Base-by-base conservation (phyloP, 2,329 filamentous ascomycete species). In the Fusarium sp. region DNA sequence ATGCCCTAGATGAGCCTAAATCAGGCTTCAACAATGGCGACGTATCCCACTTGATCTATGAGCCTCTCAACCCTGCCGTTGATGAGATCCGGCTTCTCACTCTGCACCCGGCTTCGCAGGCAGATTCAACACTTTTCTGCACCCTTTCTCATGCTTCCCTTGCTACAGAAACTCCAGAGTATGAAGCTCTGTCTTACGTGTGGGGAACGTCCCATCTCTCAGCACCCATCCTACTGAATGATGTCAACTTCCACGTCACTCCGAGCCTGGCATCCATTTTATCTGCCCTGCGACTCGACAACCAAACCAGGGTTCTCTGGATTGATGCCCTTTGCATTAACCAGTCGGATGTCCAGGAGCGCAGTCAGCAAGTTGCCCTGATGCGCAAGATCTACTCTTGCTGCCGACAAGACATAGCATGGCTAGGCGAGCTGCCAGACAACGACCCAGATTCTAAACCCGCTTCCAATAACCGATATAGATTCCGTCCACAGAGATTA, bases 291-390 rank as follows among this genome's bases (percentile, higher is more conserved):
- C 27, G 63, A 7, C 46, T 3, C 0, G 12, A 12, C 2, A 6
- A 9, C 0, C 2, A 33, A 0, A 4, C 0, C 12, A 55, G 71
- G 16, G 24, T 49, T 1, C 14, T 75, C 1, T 75, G 72, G 72
- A 62, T 66, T 0, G 72, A 75, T 53, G 69, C 72, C 2, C n/a
- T 73, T 2, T 73, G 71, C 24, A 73, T 74, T 11, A 74, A 73
- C 14, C 71, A 73, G 36, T 60, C 36, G 0, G 58, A 74, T 7
- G 4, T 62, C 3, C 7, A 24, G 11, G 71, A 74, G 7, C 67
- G 71, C 1, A 59, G 27, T 16, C 60, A 69, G 0, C 71, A 73
- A 22, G 71, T 73, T 2, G 22, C 31, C 1, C 10, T 71, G 0
- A 71, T 73, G 71, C 71, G 63, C 1, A 38, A 68, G 2, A 71